Conservation (phyloP, 1,284 basidiomycete species). For the Macrocystidia cucumis region DNA sequence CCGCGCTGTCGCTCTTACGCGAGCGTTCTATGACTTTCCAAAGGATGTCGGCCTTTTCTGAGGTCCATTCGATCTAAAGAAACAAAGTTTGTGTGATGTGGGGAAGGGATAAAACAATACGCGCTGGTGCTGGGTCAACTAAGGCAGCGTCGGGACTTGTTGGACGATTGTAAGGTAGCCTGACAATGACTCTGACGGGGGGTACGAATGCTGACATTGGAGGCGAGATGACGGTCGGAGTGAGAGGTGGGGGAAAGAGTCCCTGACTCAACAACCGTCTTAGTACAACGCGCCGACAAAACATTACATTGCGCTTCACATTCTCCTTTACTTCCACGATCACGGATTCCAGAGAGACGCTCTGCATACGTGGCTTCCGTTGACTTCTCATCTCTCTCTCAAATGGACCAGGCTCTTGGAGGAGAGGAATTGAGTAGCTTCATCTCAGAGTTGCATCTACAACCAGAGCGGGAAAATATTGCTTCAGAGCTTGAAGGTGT, state of each 20-base stretch:
- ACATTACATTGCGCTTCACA: no score
- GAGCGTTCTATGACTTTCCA: constrained; percentile 80
- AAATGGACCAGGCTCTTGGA: no score
- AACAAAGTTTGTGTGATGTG: constrained; percentile 5
- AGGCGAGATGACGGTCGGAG: no score
- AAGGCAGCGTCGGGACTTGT: constrained; percentile 57
- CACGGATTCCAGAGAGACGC: no score
- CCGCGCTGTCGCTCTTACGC: constrained; percentile 56
- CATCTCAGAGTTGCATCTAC: constrained; percentile 35
- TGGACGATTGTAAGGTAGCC: constrained; percentile 69
- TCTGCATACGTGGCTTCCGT: no score
- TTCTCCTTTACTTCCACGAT: no score
- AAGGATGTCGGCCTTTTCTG: constrained; percentile 72
- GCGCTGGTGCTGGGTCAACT: constrained; percentile 57
- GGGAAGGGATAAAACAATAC: constrained; percentile 22
- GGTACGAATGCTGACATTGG: no score
- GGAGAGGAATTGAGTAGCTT: constrained; percentile 40
- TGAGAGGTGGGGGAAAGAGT: no score
- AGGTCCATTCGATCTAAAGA: constrained; percentile 69
- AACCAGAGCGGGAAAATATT: constrained; percentile 46
- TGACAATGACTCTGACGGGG: constrained; percentile 67
- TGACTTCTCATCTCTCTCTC: no score
- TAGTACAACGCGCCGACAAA: no score
- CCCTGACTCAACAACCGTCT: no score
- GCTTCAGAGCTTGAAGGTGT: constrained; percentile 65